Base-by-base conservation (phyloP, 768 basidiomycete species). In the Agrocybe pediades region DNA sequence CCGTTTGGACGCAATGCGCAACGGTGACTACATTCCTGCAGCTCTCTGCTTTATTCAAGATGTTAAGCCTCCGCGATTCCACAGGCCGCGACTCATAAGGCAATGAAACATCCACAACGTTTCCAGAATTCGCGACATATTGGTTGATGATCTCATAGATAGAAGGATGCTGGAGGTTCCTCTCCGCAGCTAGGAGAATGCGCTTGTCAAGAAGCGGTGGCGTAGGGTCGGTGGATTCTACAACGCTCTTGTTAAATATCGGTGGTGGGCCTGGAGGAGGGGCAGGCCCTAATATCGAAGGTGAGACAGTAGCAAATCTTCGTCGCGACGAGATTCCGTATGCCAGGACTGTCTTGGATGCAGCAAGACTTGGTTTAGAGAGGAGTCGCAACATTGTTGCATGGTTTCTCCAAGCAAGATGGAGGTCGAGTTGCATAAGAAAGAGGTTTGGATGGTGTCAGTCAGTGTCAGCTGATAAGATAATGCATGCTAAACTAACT, bases 51-150 rank as follows among this genome's bases (percentile, higher is more conserved):
- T 50, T 53, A 20, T 59, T 61, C 2, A 40, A 19, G 13, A 61
- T 26, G 17, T 49, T 67, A 2, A 62, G 53, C 27, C 66, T 60
- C 23, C 78, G 62, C 7, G 57, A 53, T 5, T 56, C 56, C 3
- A 64, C 42, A 2, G 82, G 82, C 3, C 70, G 70, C n/a, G 81
- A 74, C 53, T 85, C 82, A 58, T 85, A 83, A 3, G 75, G 71
- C 7, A 86, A 68, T 0, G 75, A 57, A 5, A 66, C 51, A 21
- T 68, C 63, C 9, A 84, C 68, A 6, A 83, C 71, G 25, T 63
- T 69, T 15, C 80, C 78, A 25, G 76, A 65, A 26, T 67, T 65
- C 21, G 71, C 63, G 15, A 71, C 47, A 58, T 80, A 84, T 49
- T 82, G 75, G 27, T 71, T 65, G 26, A 81, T 67, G 36, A 83